Conservation (phyloP, 1,284 basidiomycete genomes). For the Ceratobasidium sp. region DNA sequence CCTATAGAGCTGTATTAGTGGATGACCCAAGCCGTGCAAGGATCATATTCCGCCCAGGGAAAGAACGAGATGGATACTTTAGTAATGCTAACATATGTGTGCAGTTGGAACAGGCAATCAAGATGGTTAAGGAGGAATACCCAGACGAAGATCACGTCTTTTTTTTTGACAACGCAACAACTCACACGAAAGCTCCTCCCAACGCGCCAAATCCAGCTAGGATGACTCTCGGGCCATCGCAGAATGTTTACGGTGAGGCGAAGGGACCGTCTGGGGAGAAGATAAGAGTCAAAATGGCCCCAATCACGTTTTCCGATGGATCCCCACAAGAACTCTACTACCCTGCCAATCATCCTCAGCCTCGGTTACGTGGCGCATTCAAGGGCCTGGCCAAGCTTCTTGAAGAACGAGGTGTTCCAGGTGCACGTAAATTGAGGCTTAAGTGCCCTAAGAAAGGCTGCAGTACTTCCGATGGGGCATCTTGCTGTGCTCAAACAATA, state of each 20-base stretch:
- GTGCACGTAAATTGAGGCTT: slow-evolving; percentile 46
- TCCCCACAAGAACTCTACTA: slow-evolving; percentile 55
- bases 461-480: background rate
- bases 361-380: slow-evolving; percentile 54
- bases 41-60: slow-evolving; percentile 61
- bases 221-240: slow-evolving; percentile 53
- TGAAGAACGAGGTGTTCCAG: slow-evolving; percentile 51
- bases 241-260: background rate
- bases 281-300: slow-evolving; percentile 25
- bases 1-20: too few species aligned
- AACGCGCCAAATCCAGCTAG: slow-evolving; percentile 57
- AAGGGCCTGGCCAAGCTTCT: slow-evolving; percentile 58
- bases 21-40: slow-evolving; percentile 49
- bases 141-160: slow-evolving; percentile 55
- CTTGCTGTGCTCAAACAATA: slow-evolving; percentile 42
- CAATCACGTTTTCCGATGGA: slow-evolving; percentile 49
- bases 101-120: slow-evolving; percentile 56
- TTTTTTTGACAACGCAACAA: slow-evolving; percentile 60
- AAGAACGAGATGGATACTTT: slow-evolving; percentile 62
- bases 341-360: slow-evolving; percentile 53
- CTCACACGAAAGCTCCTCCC: slow-evolving; percentile 56
- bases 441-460: slow-evolving; percentile 37
- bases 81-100: slow-evolving; percentile 55
- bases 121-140: slow-evolving; percentile 57
- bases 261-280: slow-evolving; percentile 51